Base-by-base conservation (phyloP, 2,329 filamentous ascomycete species). In the Aspergillus fischeri region DNA sequence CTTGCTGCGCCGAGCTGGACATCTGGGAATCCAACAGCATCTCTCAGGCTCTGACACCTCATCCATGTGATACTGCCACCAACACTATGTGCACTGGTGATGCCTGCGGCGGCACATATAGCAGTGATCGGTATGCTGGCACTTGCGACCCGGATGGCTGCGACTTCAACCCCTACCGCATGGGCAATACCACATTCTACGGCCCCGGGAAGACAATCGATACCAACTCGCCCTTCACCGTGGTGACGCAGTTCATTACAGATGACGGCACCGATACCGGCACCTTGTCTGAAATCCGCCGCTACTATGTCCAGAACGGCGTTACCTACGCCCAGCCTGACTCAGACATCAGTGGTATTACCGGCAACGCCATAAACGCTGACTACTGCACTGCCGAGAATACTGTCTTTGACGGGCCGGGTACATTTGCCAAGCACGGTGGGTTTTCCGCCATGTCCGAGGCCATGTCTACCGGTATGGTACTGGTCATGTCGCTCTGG, bases 1-100 rank as follows among this genome's bases (percentile, higher is more conserved):
- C 85, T 41, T 88, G 86, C 80, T 89, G 86, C 71, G 75, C 81
- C 45, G 86, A 89, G 73, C 85, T 89, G 81, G 86, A 89, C 65
- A 80, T 86, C 71, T 88, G 86, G 85, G 86, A 89, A 75, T 86
- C 86, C 64, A 89, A 89, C 79, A 80, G 77, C 63, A 81, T 86
- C 67, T 81, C 85, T 21, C 82, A 80, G 17, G 87, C 86, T 52
- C 81, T 80, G 68, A 89, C 87, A 5, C 85, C 87, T 20, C 87
- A 90, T 71, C 80, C 84, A 47, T 89, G 87, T 78, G 75, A 73
- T 55, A 75, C 70, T 58, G 70, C 76, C 49, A 79, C 77, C 52
- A 79, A 82, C 63, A 70, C 71, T 54, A 77, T 79, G 55, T 88
- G 85, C 77, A 69, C 70, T 0, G 77, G 78, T 20, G 73, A 81